Evolutionary conservation across 2,329 filamentous ascomycete species (phyloP).

Genomic region (Pseudofabraea citricarpa): DNA sequence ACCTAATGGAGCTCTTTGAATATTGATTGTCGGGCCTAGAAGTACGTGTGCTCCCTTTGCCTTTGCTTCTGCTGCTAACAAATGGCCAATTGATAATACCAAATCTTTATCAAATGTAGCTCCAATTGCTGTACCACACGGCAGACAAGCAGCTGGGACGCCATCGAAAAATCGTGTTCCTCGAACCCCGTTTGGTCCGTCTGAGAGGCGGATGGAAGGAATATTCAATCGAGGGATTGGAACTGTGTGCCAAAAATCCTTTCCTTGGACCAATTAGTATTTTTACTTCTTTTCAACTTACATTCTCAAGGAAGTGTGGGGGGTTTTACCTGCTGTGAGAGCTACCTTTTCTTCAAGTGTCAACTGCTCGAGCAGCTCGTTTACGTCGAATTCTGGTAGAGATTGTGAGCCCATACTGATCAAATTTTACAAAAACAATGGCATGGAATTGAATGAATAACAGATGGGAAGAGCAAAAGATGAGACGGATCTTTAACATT

Average conservation of each 20-base stretch:
- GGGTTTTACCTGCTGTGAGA: slow-evolving; percentile 38
- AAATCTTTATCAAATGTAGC: slow-evolving; percentile 63
- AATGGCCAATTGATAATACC: slow-evolving; percentile 54
- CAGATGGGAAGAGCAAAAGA: too few species aligned
- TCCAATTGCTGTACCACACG: slow-evolving; percentile 39
- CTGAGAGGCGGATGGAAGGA: slow-evolving; percentile 23
- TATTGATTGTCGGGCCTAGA: slow-evolving; percentile 58
- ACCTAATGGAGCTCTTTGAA: slow-evolving; percentile 39
- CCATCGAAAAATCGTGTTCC: slow-evolving; percentile 25
- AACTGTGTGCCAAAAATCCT: slow-evolving; percentile 25
- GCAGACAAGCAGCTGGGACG: slow-evolving; percentile 38
- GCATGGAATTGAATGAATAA: too few species aligned
- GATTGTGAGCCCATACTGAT: not conserved
- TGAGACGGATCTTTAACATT: too few species aligned
- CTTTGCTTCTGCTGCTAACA: slow-evolving; percentile 61
- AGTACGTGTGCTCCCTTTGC: slow-evolving; percentile 67
- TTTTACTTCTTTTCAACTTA: too few species aligned
- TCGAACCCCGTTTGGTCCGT: slow-evolving; percentile 27
- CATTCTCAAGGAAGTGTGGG: not conserved
- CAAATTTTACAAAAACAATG: not conserved
- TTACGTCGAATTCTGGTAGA: slow-evolving; percentile 30
- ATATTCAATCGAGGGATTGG: slow-evolving; percentile 19
- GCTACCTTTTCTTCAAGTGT: slow-evolving; percentile 44
- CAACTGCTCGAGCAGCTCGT: slow-evolving; percentile 45
- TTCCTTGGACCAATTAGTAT: too few species aligned